These are phyloP conservation scores for Guyanaporus albipodus DNA, from an alignment of 768 basidiomycete genomes.

Conservation along the genomic window DNA sequence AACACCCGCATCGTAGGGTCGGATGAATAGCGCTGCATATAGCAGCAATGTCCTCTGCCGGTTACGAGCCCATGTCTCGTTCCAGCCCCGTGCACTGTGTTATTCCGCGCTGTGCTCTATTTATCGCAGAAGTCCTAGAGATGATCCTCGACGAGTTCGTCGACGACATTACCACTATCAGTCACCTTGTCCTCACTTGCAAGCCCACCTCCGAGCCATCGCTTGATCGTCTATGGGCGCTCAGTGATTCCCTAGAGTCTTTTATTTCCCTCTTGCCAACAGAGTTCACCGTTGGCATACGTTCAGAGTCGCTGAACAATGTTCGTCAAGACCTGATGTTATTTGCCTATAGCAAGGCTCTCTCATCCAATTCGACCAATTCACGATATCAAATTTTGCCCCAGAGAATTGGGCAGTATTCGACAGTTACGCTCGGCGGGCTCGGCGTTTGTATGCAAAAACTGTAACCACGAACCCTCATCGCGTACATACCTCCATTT, in stretches of 20 bases:
- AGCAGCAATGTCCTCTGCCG: constrained; percentile 5
- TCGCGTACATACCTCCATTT: constrained; percentile 25
- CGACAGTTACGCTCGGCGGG: constrained; percentile 22
- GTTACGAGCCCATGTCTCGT: not conserved
- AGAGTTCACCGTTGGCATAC: constrained; percentile 20
- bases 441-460: constrained; percentile 22
- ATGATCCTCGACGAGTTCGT: constrained; percentile 21
- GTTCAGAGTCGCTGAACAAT: not conserved
- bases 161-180: constrained; percentile 15
- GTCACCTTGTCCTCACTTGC: constrained; percentile 20
- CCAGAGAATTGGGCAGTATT: constrained; percentile 17
- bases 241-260: constrained; percentile 24
- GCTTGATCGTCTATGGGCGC: constrained; percentile 23
- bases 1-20: not conserved
- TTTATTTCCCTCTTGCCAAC: constrained; percentile 20
- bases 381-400: constrained; percentile 3
- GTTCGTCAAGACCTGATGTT: constrained; percentile 6
- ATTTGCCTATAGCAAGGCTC: constrained; percentile 16
- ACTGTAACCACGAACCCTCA: constrained; percentile 26
- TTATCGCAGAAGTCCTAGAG: constrained; percentile 21
- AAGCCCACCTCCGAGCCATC: constrained; percentile 16
- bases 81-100: not conserved
- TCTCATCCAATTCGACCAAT: constrained; percentile 11
- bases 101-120: constrained; percentile 7
- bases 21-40: too few relatives aligned